Conservation (phyloP, 768 basidiomycete genomes). For the Tubosaeta sp. region DNA sequence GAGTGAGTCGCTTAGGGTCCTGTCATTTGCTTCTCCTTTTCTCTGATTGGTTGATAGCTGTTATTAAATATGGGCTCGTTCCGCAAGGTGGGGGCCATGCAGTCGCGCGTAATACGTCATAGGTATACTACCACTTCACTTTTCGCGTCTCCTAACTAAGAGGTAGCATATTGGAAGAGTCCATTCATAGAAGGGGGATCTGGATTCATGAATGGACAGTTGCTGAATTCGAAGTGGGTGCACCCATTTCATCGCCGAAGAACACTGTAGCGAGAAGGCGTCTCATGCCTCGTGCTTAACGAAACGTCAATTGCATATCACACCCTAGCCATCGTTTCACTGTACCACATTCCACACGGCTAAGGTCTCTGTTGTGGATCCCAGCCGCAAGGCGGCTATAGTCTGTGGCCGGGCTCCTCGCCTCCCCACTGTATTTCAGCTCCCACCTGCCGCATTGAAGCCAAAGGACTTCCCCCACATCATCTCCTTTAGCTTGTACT, state of each 20-base stretch:
- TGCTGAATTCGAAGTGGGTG: background rate
- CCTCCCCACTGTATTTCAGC: slow-evolving; percentile 5
- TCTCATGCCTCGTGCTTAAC: slow-evolving; percentile 5
- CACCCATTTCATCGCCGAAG: background rate
- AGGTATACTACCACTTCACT: too few relatives aligned
- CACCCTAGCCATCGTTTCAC: slow-evolving; percentile 3
- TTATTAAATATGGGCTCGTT: background rate
- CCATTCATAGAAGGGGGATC: background rate
- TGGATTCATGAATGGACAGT: background rate
- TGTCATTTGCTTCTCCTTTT: background rate
- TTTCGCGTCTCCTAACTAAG: background rate
- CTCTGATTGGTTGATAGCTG: background rate
- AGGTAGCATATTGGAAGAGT: background rate
- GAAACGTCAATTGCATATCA: background rate
- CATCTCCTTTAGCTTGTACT: background rate
- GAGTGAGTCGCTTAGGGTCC: background rate
- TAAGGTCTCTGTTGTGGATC: background rate
- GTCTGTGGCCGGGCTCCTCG: background rate
- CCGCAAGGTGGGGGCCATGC: slow-evolving; percentile 9
- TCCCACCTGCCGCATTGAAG: background rate
- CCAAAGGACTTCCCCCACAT: background rate
- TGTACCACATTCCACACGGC: slow-evolving; percentile 1
- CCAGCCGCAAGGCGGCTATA: background rate
- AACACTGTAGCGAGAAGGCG: background rate
- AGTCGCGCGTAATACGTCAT: background rate